A percentile compares a stretch with the other conserved stretches of the same genome.
These are phyloP conservation scores for Dendrocalamus sinicus DNA, from an alignment of 176 grass and related monocot genomes.

Conservation along the genomic window DNA sequence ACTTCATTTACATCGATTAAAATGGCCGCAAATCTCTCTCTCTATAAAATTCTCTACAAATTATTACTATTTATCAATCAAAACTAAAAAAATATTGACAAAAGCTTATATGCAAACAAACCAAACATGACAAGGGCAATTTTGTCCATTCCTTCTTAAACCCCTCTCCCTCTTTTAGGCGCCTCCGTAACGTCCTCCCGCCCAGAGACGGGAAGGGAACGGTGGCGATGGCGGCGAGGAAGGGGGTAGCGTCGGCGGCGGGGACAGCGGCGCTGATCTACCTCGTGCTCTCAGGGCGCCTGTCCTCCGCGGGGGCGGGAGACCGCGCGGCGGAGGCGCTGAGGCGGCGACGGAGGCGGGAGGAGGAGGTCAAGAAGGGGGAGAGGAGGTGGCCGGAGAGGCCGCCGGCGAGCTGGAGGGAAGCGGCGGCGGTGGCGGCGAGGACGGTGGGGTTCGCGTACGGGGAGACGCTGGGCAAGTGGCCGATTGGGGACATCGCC, in stretches of 20 bases:
- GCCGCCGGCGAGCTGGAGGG: slow-evolving; percentile 58
- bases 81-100: too few relatives aligned
- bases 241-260: slow-evolving; percentile 42
- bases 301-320: slow-evolving; percentile 23
- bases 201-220: neutral
- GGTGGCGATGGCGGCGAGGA: slow-evolving; percentile 5
- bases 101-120: too few relatives aligned
- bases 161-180: neutral
- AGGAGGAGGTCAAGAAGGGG: neutral
- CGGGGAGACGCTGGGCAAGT: slow-evolving; percentile 73
- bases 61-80: too few relatives aligned
- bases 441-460: slow-evolving; percentile 59
- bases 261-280: slow-evolving; percentile 59
- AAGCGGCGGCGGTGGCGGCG: slow-evolving; percentile 43
- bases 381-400: slow-evolving; percentile 51
- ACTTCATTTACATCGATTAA: too few relatives aligned
- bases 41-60: too few relatives aligned
- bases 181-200: slow-evolving; percentile 4
- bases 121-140: neutral
- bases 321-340: neutral
- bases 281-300: slow-evolving; percentile 49
- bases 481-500: slow-evolving; percentile 66
- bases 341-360: too few relatives aligned
- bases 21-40: too few relatives aligned
- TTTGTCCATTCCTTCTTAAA: neutral